Base-by-base conservation (phyloP, 495 filamentous ascomycete species). In the Elasticomyces elasticus region DNA sequence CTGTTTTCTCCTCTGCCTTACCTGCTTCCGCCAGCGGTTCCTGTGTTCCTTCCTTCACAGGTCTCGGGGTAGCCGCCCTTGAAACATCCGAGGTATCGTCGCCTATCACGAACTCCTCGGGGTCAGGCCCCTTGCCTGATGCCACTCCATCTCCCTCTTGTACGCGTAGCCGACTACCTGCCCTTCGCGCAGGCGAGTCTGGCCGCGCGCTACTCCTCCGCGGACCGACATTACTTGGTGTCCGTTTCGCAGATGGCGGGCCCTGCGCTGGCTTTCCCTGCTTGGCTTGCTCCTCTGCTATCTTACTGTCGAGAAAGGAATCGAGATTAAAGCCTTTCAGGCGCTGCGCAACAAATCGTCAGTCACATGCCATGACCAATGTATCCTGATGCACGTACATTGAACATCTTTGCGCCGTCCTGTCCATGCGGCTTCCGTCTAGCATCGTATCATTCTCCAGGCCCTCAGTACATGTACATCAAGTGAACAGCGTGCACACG, bases 231-330 rank as follows among this genome's bases (percentile, higher is more conserved):
- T 56, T 49, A 75, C 75, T 49, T 71, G 72, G 27, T 24, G 59
- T 25, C 40, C 55, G 31, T 1, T 33, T 46, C 27, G 74, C 64
- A 42, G 76, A 72, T 19, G 74, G 67, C 28, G 74, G 65, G 40
- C 76, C 72, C 19, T 74, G 68, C 1, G 44, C 11, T 52, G 72
- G 64, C 41, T 81, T 69, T 61, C 75, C 76, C 62, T 86, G 82
- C 45, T 87, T 81, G 51, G 86, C 85, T 69, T 92, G 87, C 74
- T 95, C 89, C 71, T 95, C 86, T 59, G 87, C 85, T 57, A 95
- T 89, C 60, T 82, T 80, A 59, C 80, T 80, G 65, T 95, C 87
- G 63, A 94, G 86, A 48, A 85, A 85, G 22, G 47, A 44, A 24
- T 58, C 53, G 30, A 59, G 51, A 26, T 58, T 60, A 49, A 56